Base-by-base conservation (phyloP, 768 basidiomycete genomes). In the Saitozyma sp. region DNA sequence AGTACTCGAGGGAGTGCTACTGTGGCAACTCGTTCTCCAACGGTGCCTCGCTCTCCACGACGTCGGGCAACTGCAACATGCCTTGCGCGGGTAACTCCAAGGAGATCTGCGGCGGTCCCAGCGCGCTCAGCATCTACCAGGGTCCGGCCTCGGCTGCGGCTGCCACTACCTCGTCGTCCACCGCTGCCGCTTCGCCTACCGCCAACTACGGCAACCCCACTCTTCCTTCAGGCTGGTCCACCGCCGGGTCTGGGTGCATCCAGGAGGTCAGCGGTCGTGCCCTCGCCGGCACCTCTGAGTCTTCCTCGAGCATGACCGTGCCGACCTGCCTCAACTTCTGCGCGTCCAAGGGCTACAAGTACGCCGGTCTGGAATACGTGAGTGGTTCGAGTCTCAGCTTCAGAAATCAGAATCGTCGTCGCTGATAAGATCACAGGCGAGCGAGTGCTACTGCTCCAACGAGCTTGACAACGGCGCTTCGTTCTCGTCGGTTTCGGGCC, bases 361-460 rank as follows among this genome's bases (percentile, higher is more conserved):
- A 58, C 50, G 70, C 62, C 37, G 67, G 67, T 62, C 19, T 71
- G 17, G 67, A 39, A 40, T 72, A 68, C 52, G 51, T 59, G 8
- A 50, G 62, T 29, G 64, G 29, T 29, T 29, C 29, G 29, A 29
- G 29, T 29, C 29, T 29, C 29, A 29, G 29, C 29, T 29, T 2
- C 29, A 29, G 29, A 29, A 29, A 29, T 29, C 29, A 29, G 29
- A 29, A 29, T 29, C 29, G 29, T 29, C 29, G 29, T 29, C 29
- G 29, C 29, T 29, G 29, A 29, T 5, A 29, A 5, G 29, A 29
- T 29, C 29, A 29, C 29, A 29, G 29, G 29, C 29, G 29, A 29
- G 29, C 29, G 69, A 75, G 50, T 75, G 76, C 56, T 78, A 71
- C 62, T 75, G 72, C 54, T 72, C 67, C 43, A 61, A 63, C 40